A percentile compares a stretch with the other conserved stretches of the same genome.
Evolutionary conservation across 768 basidiomycete species (phyloP).

Genomic region (Phaffia australis): DNA sequence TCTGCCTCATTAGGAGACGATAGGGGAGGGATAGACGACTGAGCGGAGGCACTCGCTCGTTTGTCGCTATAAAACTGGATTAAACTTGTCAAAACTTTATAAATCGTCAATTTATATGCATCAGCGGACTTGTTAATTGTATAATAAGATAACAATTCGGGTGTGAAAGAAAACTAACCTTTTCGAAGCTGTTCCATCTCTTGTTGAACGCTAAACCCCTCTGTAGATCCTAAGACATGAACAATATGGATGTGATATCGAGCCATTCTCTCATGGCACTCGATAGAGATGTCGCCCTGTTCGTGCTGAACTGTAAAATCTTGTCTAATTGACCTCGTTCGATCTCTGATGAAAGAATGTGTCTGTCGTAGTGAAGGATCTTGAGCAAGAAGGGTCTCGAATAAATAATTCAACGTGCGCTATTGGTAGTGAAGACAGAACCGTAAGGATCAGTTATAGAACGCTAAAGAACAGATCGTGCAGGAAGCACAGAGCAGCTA

Average conservation of each 20-base stretch:
- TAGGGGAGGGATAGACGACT: slow-evolving; percentile 40
- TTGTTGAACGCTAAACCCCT: slow-evolving; percentile 46
- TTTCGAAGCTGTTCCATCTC: slow-evolving; percentile 88
- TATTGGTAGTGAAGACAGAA: slow-evolving; percentile 33
- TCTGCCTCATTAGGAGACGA: slow-evolving; percentile 74
- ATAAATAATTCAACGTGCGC: slow-evolving; percentile 85
- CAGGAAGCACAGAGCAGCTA: slow-evolving; percentile 22
- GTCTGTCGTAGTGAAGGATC: slow-evolving; percentile 58
- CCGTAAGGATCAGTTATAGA: not conserved
- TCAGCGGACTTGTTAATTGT: not conserved
- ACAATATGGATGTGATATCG: slow-evolving; percentile 83
- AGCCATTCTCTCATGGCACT: slow-evolving; percentile 85
- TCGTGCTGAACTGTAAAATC: slow-evolving; percentile 91
- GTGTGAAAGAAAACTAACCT: slow-evolving; percentile 47
- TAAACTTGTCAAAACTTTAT: slow-evolving; percentile 71
- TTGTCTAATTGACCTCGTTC: slow-evolving; percentile 75
- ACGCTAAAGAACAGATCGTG: not conserved
- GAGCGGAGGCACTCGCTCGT: slow-evolving; percentile 30
- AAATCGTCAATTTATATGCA: not conserved
- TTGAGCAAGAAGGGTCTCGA: slow-evolving; percentile 60
- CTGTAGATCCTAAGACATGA: slow-evolving; percentile 47
- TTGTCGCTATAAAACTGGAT: slow-evolving; percentile 90
- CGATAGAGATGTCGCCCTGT: slow-evolving; percentile 63
- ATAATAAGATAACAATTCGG: not conserved
- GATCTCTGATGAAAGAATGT: slow-evolving; percentile 79